Conservation (phyloP, 1,139 yeast species). For the Candida tropicalis region DNA sequence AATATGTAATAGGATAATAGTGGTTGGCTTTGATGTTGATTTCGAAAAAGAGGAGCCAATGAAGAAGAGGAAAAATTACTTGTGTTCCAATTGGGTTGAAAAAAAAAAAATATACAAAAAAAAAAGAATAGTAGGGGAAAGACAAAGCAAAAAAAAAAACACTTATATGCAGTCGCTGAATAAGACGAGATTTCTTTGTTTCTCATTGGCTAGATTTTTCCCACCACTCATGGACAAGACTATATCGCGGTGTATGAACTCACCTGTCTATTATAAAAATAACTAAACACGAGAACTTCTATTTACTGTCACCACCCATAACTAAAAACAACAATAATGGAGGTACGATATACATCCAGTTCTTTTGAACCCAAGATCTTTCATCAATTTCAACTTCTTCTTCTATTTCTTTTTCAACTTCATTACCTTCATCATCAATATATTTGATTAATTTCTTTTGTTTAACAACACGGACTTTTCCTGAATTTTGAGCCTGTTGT, state of each 20-base stretch:
- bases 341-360: slow-evolving; percentile 55
- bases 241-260: not conserved
- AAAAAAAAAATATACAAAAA: slow-evolving; percentile 2
- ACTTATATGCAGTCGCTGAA: slow-evolving; percentile 15
- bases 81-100: slow-evolving; percentile 6
- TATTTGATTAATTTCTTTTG: slow-evolving; percentile 16
- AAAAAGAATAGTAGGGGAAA: slow-evolving; percentile 1
- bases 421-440: slow-evolving; percentile 29
- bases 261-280: not conserved
- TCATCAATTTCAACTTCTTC: slow-evolving; percentile 31
- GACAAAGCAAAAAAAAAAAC: not conserved
- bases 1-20: not conserved
- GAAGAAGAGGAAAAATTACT: slow-evolving; percentile 1
- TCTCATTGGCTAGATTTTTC: slow-evolving; percentile 8
- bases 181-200: slow-evolving; percentile 17
- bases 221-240: not conserved
- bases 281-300: not conserved
- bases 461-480: slow-evolving; percentile 8
- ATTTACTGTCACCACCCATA: slow-evolving; percentile 26
- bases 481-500: slow-evolving; percentile 5
- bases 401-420: slow-evolving; percentile 27
- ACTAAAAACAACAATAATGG: slow-evolving; percentile 41
- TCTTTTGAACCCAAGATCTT: slow-evolving; percentile 53
- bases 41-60: not conserved
- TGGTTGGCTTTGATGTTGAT: not conserved